Base-by-base conservation (phyloP, 2,329 filamentous ascomycete genomes). In the Sporothrix schenckii region DNA sequence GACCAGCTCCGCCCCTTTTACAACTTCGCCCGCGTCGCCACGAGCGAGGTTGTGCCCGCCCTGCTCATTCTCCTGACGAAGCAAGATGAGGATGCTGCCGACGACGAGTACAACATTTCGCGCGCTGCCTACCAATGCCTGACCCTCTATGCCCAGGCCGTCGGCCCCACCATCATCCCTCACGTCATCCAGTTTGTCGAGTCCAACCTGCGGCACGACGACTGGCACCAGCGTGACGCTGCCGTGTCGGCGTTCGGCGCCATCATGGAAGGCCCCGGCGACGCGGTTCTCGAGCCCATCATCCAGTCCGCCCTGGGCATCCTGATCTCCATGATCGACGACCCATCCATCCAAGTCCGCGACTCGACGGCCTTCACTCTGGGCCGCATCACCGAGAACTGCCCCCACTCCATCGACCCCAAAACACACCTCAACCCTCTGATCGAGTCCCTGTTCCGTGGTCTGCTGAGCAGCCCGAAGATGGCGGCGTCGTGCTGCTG, bases 401-500 rank as follows among this genome's bases (percentile, higher is more conserved):
- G 93, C 80, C 93, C 94, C 13, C 92, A 94, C 75, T 91, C 94
- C 58, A 96, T 99, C 77, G 94, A 99, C 79, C 91, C 93, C 53
- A 84, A 87, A 75, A 85, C 89, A 73, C 93, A 97, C 78, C 87
- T 99, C 5, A 91, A 93, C 74, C 88, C 91, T 24, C 85, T 99
- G 73, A 94, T 99, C 77, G 88, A 89, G 70, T 92, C 94, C 53
- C 87, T 99, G 11, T 99, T 99, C 84, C 89, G 90, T 75, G 95
- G 94, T 66, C 86, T 99, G 72, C 89, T 92, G 72, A 94, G 92
- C 82, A 95, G 91, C 79, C 91, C 93, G 72, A 97, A 97, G 87
- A 99, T 99, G 90, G 95, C 94, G 44, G 90, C 93, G 69, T 99
- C 95, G 41, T 98, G 95, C 88, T 99, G 95, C 84, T 97, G 96